Evolutionary conservation across 345 rosid genomes (phyloP).

Genomic region (Punica granatum): DNA sequence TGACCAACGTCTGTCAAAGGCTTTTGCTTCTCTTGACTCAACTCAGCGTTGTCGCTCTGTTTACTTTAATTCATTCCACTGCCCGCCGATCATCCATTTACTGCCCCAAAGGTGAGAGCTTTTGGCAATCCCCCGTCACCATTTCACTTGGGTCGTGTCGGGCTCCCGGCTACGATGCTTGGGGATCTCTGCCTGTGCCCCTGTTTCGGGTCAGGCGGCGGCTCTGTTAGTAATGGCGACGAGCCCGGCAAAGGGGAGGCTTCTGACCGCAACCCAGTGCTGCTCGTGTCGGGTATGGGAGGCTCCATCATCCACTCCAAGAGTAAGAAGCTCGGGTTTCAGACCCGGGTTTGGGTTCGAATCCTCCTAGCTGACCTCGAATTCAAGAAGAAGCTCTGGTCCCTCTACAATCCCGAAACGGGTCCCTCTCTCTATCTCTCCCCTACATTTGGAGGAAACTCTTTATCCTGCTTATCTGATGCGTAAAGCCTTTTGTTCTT

Average conservation of each 20-base stretch:
- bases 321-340: constrained; percentile 36
- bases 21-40: no score
- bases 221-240: not conserved
- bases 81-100: not conserved
- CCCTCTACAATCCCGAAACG: constrained; percentile 65
- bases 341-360: constrained; percentile 83
- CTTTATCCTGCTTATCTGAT: not conserved
- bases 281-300: constrained; percentile 75
- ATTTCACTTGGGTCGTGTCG: not conserved
- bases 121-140: not conserved
- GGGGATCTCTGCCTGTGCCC: constrained; percentile 2
- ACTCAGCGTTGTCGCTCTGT: not conserved
- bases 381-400: constrained; percentile 72
- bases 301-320: constrained; percentile 70
- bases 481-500: not conserved
- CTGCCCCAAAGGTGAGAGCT: not conserved
- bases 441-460: not conserved
- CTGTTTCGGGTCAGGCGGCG: constrained; percentile 9
- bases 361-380: constrained; percentile 67
- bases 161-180: not conserved
- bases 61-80: not conserved
- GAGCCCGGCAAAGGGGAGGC: constrained; percentile 16
- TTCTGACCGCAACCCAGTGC: constrained; percentile 37
- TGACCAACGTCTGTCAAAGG: no score
- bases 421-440: constrained; percentile 26